Conservation (phyloP, 2,329 filamentous ascomycete genomes). For the Nemania sp. region DNA sequence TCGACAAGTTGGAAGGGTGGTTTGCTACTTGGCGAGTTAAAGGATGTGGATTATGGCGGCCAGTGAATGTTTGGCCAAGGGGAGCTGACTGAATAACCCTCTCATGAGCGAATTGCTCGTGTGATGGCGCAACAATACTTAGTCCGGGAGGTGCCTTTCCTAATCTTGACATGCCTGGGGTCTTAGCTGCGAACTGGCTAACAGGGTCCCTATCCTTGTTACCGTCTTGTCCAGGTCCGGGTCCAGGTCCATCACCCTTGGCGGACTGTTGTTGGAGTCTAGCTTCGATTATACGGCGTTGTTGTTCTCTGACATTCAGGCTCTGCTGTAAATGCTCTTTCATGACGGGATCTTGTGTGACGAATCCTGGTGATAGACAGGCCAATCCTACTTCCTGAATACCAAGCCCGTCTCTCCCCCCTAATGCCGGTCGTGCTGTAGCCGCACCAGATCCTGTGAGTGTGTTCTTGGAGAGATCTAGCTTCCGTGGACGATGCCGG, state of each 20-base stretch:
- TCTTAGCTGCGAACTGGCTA: constrained; percentile 71
- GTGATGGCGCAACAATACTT: constrained; percentile 93
- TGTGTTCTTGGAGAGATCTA: constrained; percentile 79
- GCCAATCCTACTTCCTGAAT: constrained; percentile 95
- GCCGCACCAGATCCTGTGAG: constrained; percentile 63
- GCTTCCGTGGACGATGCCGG: constrained; percentile 79
- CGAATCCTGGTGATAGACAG: constrained; percentile 94
- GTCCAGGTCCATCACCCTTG: constrained; percentile 76
- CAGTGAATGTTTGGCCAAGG: constrained; percentile 93
- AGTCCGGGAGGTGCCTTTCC: constrained; percentile 88
- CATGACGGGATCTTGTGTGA: constrained; percentile 97
- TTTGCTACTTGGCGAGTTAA: constrained; percentile 82
- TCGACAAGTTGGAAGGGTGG: constrained; percentile 83
- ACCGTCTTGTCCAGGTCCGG: constrained; percentile 68
- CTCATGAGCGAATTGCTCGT: constrained; percentile 92
- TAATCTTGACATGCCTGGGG: constrained; percentile 76
- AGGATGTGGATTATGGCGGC: constrained; percentile 82
- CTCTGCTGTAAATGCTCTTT: constrained; percentile 95
- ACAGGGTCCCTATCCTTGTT: constrained; percentile 64
- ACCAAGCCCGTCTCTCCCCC: constrained; percentile 80
- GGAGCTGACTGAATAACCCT: constrained; percentile 97
- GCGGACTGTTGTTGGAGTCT: constrained; percentile 89
- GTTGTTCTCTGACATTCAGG: constrained; percentile 91
- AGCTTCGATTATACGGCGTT: constrained; percentile 93
- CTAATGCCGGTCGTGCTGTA: constrained; percentile 79